Base-by-base conservation (phyloP, 192 early-diverging fungal species). In the Rhizophagus sp. region DNA sequence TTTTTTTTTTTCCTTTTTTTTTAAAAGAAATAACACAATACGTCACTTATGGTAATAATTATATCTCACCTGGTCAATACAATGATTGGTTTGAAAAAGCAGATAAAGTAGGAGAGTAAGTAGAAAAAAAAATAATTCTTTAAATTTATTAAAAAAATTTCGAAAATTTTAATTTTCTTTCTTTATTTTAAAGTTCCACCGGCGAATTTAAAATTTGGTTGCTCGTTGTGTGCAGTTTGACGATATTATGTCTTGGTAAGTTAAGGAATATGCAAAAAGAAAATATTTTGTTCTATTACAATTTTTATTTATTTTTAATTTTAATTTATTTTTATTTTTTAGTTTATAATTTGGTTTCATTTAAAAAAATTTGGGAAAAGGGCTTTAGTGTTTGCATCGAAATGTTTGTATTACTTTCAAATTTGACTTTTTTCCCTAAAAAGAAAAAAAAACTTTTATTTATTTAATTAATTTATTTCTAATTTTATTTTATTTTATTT, bases 321-420 rank as follows among this genome's bases (percentile, higher is more conserved):
- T 30, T 30, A 30, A 0, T 25, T 7, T 30, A 27, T 27, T 65
- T 30, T 65, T 15, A 27, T 30, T 27, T 27, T 27, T 13, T 65
- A 65, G 64, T 65, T 65, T 27, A 27, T 27, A 22, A 65, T 27
- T 27, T 65, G n/a, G 22, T 30, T 30, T 30, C 11, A 13, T 65
- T 65, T 30, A 27, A 33, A 11, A 66, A 30, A 66, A 0, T 15
- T 15, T 66, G 64, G 64, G 13, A 66, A 13, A 66, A 66, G 30
- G 64, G 64, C 4, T 30, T 25, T 33, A 27, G 3, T 66, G 0
- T 66, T 33, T 66, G 11, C 11, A 13, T 66, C 11, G 64, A 66
- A 66, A 66, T 66, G 64, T 66, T 33, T 27, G 64, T 66, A 66
- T 66, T 27, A 12, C 15, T 66, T 66, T 33, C 39, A 41, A 41